Evolutionary conservation across 1,284 basidiomycete genomes (phyloP).

Genomic region (Ustilago crameri): DNA sequence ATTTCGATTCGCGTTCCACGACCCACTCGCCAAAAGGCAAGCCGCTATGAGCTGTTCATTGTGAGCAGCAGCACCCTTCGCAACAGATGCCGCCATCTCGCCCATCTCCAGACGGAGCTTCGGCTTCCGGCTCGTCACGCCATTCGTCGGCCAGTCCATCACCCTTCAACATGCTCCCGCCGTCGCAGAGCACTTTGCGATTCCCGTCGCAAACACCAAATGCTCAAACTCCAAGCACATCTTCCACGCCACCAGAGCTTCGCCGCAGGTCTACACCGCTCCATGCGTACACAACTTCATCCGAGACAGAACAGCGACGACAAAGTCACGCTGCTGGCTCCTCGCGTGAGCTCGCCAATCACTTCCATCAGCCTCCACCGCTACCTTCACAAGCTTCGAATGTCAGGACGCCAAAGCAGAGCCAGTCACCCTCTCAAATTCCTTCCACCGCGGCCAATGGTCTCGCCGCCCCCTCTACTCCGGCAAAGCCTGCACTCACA

Average conservation of each 20-base stretch:
- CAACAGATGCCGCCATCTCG: conserved; percentile 13
- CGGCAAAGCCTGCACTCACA: not conserved
- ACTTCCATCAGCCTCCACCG: not conserved
- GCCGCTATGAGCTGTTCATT: too few relatives aligned
- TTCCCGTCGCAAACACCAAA: conserved; percentile 27
- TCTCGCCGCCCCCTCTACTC: not conserved
- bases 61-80: too few relatives aligned
- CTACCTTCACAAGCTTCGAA: not conserved
- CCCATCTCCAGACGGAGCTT: conserved; percentile 14
- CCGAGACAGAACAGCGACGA: conserved; percentile 9
- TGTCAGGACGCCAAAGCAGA: conserved; percentile 6
- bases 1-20: too few relatives aligned
- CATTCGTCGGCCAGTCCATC: conserved; percentile 4
- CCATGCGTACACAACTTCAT: conserved; percentile 2
- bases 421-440: conserved; percentile 1
- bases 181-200: conserved; percentile 32
- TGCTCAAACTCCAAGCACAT: conserved; percentile 1
- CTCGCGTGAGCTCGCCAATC: conserved; percentile 3
- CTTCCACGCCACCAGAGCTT: conserved; percentile 13
- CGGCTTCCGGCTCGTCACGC: conserved; percentile 16
- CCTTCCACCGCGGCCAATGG: not conserved
- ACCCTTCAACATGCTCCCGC: conserved; percentile 27
- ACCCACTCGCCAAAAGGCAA: too few relatives aligned
- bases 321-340: conserved; percentile 2
- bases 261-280: conserved; percentile 25